Evolutionary conservation across 306 rosid genomes (phyloP).

Genomic region (Quercus rubra): DNA sequence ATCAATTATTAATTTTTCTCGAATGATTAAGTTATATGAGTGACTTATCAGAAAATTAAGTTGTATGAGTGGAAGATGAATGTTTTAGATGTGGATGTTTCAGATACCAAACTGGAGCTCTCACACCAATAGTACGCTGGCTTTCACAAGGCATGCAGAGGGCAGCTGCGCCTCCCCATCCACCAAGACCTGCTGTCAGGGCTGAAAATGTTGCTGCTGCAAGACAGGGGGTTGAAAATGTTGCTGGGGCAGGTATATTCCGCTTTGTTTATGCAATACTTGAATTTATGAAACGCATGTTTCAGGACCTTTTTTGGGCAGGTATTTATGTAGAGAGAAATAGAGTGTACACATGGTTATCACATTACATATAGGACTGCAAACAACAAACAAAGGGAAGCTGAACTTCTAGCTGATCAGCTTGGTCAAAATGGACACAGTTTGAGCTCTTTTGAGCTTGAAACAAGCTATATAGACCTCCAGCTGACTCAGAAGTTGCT

Average conservation of each 20-base stretch:
- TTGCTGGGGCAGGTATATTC: conserved; percentile 64
- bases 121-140: conserved; percentile 84
- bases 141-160: conserved; percentile 94
- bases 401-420: neutral
- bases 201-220: conserved; percentile 69
- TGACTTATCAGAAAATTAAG: neutral
- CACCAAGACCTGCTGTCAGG: conserved; percentile 75
- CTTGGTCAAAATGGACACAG: neutral
- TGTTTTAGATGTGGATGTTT: conserved; percentile 24
- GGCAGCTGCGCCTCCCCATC: conserved; percentile 92
- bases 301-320: neutral
- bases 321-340: neutral
- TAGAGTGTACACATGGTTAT: neutral
- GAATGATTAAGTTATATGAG: neutral
- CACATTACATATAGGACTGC: neutral
- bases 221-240: conserved; percentile 60
- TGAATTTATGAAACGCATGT: neutral
- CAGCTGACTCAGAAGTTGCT: neutral
- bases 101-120: conserved; percentile 94
- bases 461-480: neutral
- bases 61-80: conserved; percentile 19
- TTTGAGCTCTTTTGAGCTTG: neutral
- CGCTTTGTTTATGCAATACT: neutral
- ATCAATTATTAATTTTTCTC: neutral
- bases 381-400: neutral